Conservation (phyloP, 163 green algal genomes). For the Smithsoniella earleae region DNA sequence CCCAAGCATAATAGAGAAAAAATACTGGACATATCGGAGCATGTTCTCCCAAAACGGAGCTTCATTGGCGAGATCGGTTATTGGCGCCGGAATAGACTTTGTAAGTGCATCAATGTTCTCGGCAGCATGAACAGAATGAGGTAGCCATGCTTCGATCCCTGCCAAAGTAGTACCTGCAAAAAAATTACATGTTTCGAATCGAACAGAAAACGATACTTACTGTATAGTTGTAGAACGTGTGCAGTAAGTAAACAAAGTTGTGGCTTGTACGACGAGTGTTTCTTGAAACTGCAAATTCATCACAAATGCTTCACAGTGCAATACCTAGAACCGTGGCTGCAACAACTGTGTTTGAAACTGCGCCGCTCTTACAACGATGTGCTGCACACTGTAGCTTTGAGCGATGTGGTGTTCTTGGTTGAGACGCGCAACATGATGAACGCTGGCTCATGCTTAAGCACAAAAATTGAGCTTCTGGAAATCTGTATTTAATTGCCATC, state of each 20-base stretch:
- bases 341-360: neutral
- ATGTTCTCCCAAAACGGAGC: slow-evolving; percentile 51
- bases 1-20: slow-evolving; percentile 51
- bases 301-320: too few species aligned
- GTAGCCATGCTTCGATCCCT: neutral
- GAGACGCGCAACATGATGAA: too few species aligned
- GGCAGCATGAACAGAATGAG: neutral
- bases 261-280: too few species aligned
- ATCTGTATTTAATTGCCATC: too few species aligned
- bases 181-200: neutral
- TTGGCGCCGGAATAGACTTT: neutral
- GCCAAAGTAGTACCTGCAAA: neutral
- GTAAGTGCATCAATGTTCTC: neutral
- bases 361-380: too few species aligned
- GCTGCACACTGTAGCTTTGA: too few species aligned
- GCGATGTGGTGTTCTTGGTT: too few species aligned
- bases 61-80: neutral
- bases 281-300: too few species aligned
- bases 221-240: neutral
- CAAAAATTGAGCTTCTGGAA: too few species aligned
- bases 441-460: too few species aligned
- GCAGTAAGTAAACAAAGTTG: neutral
- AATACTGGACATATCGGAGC: slow-evolving; percentile 48
- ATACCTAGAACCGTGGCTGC: neutral
- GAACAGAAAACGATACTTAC: neutral